These are phyloP conservation scores for Fagus crenata DNA, from an alignment of 306 rosid species.

Conservation along the genomic window DNA sequence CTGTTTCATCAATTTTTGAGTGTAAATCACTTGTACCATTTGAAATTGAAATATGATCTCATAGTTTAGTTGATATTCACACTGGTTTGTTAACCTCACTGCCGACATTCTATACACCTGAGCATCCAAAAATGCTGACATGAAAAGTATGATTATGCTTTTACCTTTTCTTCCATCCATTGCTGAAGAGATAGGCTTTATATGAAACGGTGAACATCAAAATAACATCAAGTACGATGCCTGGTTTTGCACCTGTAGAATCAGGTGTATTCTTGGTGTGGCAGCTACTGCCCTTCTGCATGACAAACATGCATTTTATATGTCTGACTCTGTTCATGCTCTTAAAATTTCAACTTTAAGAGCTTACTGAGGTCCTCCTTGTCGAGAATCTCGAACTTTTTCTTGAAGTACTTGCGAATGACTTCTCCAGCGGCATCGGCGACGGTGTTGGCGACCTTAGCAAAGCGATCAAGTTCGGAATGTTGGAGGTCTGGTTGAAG, in stretches of 20 bases:
- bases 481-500: too few relatives aligned
- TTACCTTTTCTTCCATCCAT: background rate
- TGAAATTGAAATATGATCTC: background rate
- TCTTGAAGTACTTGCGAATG: too few relatives aligned
- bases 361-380: too few relatives aligned
- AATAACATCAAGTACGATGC: background rate
- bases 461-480: too few relatives aligned
- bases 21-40: conserved; percentile 2
- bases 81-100: background rate
- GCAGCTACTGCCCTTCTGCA: background rate
- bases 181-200: background rate
- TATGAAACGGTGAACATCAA: background rate
- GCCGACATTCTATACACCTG: background rate
- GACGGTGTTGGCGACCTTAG: too few relatives aligned
- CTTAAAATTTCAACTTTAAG: too few relatives aligned
- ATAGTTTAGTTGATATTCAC: background rate
- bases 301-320: background rate
- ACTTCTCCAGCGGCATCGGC: too few relatives aligned
- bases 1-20: background rate
- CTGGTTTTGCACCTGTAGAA: background rate
- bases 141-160: background rate
- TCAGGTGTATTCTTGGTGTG: background rate
- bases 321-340: background rate
- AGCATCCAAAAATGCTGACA: background rate
- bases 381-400: too few relatives aligned